These are phyloP conservation scores for Mycena galericulata DNA, from an alignment of 768 basidiomycete genomes.

Conservation along the genomic window DNA sequence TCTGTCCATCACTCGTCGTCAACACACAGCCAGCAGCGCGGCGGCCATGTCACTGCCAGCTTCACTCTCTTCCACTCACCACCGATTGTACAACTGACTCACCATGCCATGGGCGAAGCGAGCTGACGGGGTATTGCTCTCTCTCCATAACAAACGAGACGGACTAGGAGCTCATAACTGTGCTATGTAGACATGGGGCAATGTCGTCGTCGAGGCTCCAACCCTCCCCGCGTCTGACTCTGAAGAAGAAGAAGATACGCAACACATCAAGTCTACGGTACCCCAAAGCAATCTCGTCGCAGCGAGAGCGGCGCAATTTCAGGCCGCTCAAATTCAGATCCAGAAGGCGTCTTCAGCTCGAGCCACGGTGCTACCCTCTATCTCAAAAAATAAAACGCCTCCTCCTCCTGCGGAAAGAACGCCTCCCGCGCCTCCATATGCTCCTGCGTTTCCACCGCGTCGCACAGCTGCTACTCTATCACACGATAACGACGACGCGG, in stretches of 20 bases:
- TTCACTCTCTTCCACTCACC: constrained; percentile 22
- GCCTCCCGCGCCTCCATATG: constrained; percentile 26
- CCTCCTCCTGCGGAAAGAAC: constrained; percentile 19
- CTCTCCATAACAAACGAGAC: constrained; percentile 12
- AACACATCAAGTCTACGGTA: constrained; percentile 11
- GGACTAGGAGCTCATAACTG: constrained; percentile 20
- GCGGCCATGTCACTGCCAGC: constrained; percentile 6
- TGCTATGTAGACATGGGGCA: constrained; percentile 31
- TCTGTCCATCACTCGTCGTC: constrained; percentile 26
- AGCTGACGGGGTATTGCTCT: constrained; percentile 31
- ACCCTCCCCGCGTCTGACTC: constrained; percentile 20
- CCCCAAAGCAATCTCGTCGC: constrained; percentile 23
- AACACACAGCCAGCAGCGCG: constrained; percentile 1
- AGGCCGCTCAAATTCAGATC: constrained; percentile 22
- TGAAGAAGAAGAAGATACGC: constrained; percentile 14
- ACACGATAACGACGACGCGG: constrained; percentile 19
- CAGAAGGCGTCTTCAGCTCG: constrained; percentile 22
- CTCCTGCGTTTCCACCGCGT: constrained; percentile 30
- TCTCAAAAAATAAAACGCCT: constrained; percentile 21
- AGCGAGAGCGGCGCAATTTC: constrained; percentile 28
- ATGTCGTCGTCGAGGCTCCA: constrained; percentile 28
- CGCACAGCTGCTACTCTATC: constrained; percentile 14
- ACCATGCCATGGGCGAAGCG: constrained; percentile 33
- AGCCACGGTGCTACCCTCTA: constrained; percentile 5
- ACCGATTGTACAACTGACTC: constrained; percentile 21